Base-by-base conservation (phyloP, 2,329 filamentous ascomycete species). In the Exophiala spinifera region DNA sequence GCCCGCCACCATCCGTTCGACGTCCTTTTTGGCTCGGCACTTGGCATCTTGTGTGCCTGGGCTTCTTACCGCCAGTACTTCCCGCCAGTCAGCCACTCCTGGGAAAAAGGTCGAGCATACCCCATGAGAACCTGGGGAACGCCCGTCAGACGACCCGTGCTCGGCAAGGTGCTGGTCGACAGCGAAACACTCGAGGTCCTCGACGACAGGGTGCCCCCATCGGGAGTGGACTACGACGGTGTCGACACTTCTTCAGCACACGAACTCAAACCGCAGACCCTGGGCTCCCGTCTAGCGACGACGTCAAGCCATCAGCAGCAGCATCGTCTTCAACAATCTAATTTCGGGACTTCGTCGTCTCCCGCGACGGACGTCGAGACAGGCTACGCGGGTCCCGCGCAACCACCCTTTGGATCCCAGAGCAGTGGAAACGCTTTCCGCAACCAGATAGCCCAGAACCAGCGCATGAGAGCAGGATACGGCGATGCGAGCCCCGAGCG, bases 1-100 rank as follows among this genome's bases (percentile, higher is more conserved):
- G 80, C 80, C 19, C 75, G 81, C 14, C 81, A 84, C 55, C 81
- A 84, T 61, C 79, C 80, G 0, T 83, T 84, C 65, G 81, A 84
- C 60, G 81, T 84, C 25, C 72, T 84, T 37, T 77, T 76, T 11
- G 81, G 81, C 7, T 78, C 76, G 1, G 59, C 78, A 8, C 68
- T 84, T 1, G 81, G 81, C 3, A 71, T 81, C 15, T 60, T 76
- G 28, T 76, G 76, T 36, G 79, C 78, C 7, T 80, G 73, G 69
- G 70, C 73, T 25, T 70, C 79, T 1, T 84, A 83, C 61, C 73
- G 79, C 43, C 80, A 83, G 64, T 84, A 84, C 64, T 84, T 83
- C 67, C 81, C 80, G 15, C 70, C 81, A 0, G 66, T 83, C 8
- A 72, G 69, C 36, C 77, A 83, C 62, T 70, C 78, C 4, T 80